Conservation (phyloP, 495 filamentous ascomycete species). For the Talaromyces liani region DNA sequence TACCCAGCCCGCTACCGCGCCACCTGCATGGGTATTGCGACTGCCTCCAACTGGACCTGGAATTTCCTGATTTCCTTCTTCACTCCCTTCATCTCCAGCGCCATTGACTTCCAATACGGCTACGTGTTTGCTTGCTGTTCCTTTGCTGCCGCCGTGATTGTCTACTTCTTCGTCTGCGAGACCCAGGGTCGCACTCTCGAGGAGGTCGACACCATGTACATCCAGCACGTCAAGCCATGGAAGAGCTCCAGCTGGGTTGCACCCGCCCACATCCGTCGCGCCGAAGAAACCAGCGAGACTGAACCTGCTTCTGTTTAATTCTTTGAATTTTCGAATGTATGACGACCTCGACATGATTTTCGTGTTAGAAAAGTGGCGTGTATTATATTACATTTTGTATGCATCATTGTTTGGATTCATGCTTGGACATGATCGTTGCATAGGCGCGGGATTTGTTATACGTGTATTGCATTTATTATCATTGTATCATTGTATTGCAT, state of each 20-base stretch:
- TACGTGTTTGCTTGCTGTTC: conserved; percentile 74
- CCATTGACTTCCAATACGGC: conserved; percentile 69
- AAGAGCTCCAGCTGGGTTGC: conserved; percentile 54
- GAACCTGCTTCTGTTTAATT: not conserved
- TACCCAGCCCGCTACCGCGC: conserved; percentile 74
- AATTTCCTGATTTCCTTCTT: conserved; percentile 86
- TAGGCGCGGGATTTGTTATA: not conserved
- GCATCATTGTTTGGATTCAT: not conserved
- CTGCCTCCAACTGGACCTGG: conserved; percentile 81
- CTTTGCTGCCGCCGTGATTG: conserved; percentile 52
- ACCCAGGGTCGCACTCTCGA: conserved; percentile 60
- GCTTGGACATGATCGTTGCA: not conserved
- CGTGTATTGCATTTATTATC: not conserved
- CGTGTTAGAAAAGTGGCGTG: not conserved
- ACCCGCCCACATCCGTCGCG: conserved; percentile 28
- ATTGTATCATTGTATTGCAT: not conserved
- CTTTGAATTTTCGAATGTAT: too few species aligned
- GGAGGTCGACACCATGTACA: conserved; percentile 83
- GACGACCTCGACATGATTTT: not conserved
- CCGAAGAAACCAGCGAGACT: not conserved
- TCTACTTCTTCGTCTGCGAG: conserved; percentile 77
- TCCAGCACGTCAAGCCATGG: conserved; percentile 60
- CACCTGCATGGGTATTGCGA: conserved; percentile 67
- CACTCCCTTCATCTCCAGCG: conserved; percentile 63
- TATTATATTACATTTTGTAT: not conserved